Base-by-base conservation (phyloP, 2,329 filamentous ascomycete species). In the Erysiphe pulchra region DNA sequence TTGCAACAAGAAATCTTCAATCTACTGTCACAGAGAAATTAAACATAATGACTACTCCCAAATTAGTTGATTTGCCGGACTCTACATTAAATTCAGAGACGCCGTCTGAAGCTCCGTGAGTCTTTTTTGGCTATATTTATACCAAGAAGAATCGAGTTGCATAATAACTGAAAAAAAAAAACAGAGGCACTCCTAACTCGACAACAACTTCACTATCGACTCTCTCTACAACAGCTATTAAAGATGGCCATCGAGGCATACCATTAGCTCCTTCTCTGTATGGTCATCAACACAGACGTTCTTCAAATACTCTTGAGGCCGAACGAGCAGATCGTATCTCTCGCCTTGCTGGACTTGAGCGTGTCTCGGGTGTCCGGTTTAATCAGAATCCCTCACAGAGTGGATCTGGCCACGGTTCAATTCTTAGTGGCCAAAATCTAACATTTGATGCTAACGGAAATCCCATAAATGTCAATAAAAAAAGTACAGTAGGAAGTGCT, bases 301-400 rank as follows among this genome's bases (percentile, higher is more conserved):
- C 76, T 17, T 72, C 73, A 46, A 79, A 73, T 52, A 87, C 79
- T 55, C 75, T 90, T 49, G 86, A 93, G 56, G 85, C 85, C 50
- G 86, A 93, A 61, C 83, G 86, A 53, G 85, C 84, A 50, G 86
- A 94, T 62, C 85, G 87, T 56, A 94, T 95, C 61, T 93, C 85
- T 39, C 85, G 87, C 44, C 75, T 94, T 18, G 82, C 86, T 12
- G 87, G 87, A n/a, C 73, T 94, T 34, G 85, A 92, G 60, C 76
- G 82, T 47, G 77, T 94, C 47, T 77, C 80, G 14, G 81, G 83
- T n/a, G 69, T 79, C 39, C 77, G 81, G 50, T 56, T 62, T 7
- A 42, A 49, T 32, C 12, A 17, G 33, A 42, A 32, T 16, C 24
- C 14, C 6, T 7, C 41, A 13, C 41, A 42, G n/a, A 28, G 12